phyloP scores from a whole-genome alignment of 139 green algal species.

The Auxenochlorella pyrenoidosa region DNA sequence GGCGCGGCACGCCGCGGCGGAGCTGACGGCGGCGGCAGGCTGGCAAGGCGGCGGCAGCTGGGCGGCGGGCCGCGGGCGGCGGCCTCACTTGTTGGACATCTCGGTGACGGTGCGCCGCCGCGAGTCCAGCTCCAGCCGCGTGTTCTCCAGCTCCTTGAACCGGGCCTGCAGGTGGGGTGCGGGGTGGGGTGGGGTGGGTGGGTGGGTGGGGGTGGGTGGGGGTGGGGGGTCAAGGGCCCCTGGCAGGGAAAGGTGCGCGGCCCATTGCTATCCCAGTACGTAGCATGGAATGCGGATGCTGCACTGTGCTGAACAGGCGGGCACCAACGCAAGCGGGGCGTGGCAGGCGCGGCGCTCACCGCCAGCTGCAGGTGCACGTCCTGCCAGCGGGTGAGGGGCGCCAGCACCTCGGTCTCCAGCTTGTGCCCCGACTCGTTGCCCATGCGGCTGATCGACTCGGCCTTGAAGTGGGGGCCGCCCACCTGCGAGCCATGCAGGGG shows the following conservation, averaged over 20 bases:
- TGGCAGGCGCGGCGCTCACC: too few species aligned
- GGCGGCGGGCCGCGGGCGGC: too few species aligned
- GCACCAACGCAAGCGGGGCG: too few species aligned
- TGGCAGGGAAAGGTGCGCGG: too few species aligned
- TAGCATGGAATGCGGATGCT: too few species aligned
- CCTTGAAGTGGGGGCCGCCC: slow-evolving; percentile 65
- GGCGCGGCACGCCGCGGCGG: too few species aligned
- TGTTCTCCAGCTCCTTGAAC: slow-evolving; percentile 74
- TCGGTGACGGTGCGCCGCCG: slow-evolving; percentile 69
- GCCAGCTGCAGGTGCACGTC: slow-evolving; percentile 58
- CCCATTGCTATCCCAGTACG: too few species aligned
- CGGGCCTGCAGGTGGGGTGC: background rate
- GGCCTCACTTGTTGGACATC: slow-evolving; percentile 17
- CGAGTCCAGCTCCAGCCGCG: slow-evolving; percentile 84
- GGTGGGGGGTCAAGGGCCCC: too few species aligned
- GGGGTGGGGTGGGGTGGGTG: background rate
- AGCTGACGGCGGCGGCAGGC: too few species aligned
- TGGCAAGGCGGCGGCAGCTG: too few species aligned
- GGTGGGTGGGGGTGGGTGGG: too few species aligned
- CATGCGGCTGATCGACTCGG: slow-evolving; percentile 61
- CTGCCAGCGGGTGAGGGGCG: slow-evolving; percentile 74
- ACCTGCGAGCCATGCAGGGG: background rate
- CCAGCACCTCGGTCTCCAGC: slow-evolving; percentile 78
- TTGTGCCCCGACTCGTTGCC: slow-evolving; percentile 60
- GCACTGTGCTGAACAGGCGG: too few species aligned